Percentiles rank a stretch among this genome's conserved stretches.
Evolutionary conservation across 1,139 yeast genomes (phyloP).

Genomic region (Pichia sp.): DNA sequence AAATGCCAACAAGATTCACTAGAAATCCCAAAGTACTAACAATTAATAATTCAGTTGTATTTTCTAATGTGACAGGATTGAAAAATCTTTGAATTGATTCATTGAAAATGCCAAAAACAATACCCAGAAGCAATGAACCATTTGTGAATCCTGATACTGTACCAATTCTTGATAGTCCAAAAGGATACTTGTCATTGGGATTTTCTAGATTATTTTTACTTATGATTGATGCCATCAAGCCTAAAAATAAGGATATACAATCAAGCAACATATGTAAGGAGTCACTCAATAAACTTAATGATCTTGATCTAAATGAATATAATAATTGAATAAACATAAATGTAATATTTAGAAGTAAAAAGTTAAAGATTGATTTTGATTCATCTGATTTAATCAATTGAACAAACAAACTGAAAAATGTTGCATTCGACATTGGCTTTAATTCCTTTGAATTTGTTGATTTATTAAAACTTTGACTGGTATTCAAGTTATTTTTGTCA

Average conservation of each 20-base stretch:
- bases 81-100: constrained; percentile 80
- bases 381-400: constrained; percentile 59
- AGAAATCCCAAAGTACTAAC: constrained; percentile 80
- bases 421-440: not conserved
- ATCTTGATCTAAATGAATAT: constrained; percentile 87
- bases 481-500: not conserved
- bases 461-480: not conserved
- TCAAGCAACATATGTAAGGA: constrained; percentile 95
- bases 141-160: constrained; percentile 93
- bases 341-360: constrained; percentile 73
- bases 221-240: constrained; percentile 74
- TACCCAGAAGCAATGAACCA: constrained; percentile 81
- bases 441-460: not conserved
- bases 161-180: constrained; percentile 79
- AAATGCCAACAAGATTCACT: constrained; percentile 86
- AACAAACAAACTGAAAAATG: constrained; percentile 21
- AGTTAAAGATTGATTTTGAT: constrained; percentile 84
- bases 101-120: constrained; percentile 78
- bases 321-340: constrained; percentile 92
- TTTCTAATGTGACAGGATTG: constrained; percentile 69
- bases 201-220: constrained; percentile 33
- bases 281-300: constrained; percentile 85
- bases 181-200: constrained; percentile 70
- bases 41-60: constrained; percentile 77
- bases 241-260: constrained; percentile 83